Conservation (phyloP, 352 stramenopile species). For the Phytophthora uliginosa region DNA sequence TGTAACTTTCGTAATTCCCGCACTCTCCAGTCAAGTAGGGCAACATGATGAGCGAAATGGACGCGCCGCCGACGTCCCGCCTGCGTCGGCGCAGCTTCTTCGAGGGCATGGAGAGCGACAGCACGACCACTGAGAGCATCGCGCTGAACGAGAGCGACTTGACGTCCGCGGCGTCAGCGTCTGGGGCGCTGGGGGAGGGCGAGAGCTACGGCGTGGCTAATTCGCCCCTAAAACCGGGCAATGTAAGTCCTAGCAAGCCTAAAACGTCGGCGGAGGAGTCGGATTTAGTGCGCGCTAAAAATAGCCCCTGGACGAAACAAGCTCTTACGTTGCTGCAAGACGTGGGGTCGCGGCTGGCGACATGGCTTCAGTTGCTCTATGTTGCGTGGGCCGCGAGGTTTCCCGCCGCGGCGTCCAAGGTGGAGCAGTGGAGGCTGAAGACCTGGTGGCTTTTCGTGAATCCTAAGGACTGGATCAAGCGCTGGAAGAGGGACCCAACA, state of each 20-base stretch:
- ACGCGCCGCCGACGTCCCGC: conserved; percentile 54
- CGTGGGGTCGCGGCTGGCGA: conserved; percentile 3
- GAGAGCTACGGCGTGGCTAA: conserved; percentile 26
- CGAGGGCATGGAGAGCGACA: conserved; percentile 65
- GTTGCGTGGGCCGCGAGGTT: conserved; percentile 34
- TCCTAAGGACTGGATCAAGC: conserved; percentile 30
- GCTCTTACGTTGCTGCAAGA: conserved; percentile 27
- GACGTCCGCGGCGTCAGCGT: conserved; percentile 17
- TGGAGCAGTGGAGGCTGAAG: conserved; percentile 28
- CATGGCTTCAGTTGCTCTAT: conserved; percentile 38
- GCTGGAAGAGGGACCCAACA: conserved; percentile 29
- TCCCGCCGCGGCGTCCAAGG: conserved; percentile 24
- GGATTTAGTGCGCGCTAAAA: conserved; percentile 14
- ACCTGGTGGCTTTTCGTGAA: conserved; percentile 12
- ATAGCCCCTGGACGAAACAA: conserved; percentile 2
- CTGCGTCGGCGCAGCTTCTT: conserved; percentile 78
- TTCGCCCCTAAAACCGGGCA: conserved; percentile 29
- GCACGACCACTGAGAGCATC: conserved; percentile 43
- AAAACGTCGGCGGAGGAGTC: conserved; percentile 20
- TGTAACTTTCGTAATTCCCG: not conserved
- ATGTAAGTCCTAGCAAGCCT: conserved; percentile 20
- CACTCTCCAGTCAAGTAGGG: not conserved
- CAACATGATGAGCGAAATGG: conserved; percentile 65
- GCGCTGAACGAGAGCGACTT: conserved; percentile 43
- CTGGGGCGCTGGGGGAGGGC: conserved; percentile 2